Conservation (phyloP, 2,329 filamentous ascomycete genomes). For the Diplodia mutila region DNA sequence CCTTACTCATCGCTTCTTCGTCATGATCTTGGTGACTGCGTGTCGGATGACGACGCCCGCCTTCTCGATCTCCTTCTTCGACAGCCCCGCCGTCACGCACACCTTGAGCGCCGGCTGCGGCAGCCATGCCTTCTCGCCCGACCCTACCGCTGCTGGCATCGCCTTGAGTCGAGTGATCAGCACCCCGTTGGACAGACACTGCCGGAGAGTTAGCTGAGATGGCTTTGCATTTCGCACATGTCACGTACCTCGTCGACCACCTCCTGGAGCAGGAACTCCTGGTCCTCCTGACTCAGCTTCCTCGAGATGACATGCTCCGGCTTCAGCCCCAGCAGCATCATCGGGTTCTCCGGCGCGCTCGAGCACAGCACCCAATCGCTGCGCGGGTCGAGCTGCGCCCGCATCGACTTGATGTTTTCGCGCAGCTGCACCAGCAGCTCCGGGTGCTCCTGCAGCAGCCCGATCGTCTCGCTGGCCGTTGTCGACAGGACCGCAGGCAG, state of each 20-base stretch:
- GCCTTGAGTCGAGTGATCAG: conserved; percentile 86
- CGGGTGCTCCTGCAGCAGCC: conserved; percentile 82
- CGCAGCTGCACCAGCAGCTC: conserved; percentile 78
- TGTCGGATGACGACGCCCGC: conserved; percentile 85
- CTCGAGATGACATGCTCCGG: conserved; percentile 75
- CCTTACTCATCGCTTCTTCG: conserved; percentile 32
- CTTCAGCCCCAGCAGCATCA: conserved; percentile 83
- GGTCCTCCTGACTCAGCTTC: conserved; percentile 71
- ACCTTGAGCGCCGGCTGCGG: conserved; percentile 85
- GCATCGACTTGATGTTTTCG: conserved; percentile 85
- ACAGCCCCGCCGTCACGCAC: conserved; percentile 83
- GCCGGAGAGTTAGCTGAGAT: conserved; percentile 28
- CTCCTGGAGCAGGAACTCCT: conserved; percentile 84
- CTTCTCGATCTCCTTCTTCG: conserved; percentile 95
- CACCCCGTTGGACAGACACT: conserved; percentile 86
- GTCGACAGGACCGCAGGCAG: conserved; percentile 92
- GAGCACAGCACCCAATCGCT: conserved; percentile 91
- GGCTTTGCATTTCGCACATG: conserved; percentile 15
- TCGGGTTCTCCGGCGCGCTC: conserved; percentile 81
- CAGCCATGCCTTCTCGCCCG: conserved; percentile 67
- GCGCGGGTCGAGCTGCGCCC: conserved; percentile 83
- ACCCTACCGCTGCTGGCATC: conserved; percentile 63
- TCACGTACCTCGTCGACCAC: conserved; percentile 88
- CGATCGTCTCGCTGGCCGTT: conserved; percentile 90
- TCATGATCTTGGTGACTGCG: conserved; percentile 91